Percentiles rank a stretch among this genome's conserved stretches.
Evolutionary conservation across 2,329 filamentous ascomycete species (phyloP).

Genomic region (Trichoderma atroviride): DNA sequence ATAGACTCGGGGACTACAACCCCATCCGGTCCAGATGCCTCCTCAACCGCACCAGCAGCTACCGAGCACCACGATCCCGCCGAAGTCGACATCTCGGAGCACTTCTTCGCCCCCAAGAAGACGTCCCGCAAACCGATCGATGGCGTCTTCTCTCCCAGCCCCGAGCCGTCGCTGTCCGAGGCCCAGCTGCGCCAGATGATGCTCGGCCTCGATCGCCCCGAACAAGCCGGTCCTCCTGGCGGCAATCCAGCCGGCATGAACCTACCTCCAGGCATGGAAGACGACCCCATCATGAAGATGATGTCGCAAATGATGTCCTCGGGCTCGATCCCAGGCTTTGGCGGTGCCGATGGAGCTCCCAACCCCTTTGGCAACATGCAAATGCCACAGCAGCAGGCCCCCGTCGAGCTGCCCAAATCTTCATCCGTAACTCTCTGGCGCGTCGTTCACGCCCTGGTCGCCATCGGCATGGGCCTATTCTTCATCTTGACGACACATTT

Average conservation of each 20-base stretch:
- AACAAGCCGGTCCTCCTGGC: slow-evolving; percentile 30
- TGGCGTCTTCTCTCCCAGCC: slow-evolving; percentile 37
- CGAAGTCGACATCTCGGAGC: slow-evolving; percentile 78
- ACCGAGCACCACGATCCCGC: slow-evolving; percentile 60
- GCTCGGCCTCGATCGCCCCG: slow-evolving; percentile 54
- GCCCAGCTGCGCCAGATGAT: slow-evolving; percentile 67
- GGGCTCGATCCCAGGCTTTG: slow-evolving; percentile 33
- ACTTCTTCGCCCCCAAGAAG: slow-evolving; percentile 63
- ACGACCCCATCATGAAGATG: slow-evolving; percentile 61
- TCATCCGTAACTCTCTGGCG: slow-evolving; percentile 64
- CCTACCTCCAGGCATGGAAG: slow-evolving; percentile 33
- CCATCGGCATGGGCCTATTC: slow-evolving; percentile 70
- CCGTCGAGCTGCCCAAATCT: slow-evolving; percentile 39
- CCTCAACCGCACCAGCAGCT: slow-evolving; percentile 31
- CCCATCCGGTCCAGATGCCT: slow-evolving; percentile 34
- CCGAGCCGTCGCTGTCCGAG: slow-evolving; percentile 51
- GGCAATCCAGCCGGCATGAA: slow-evolving; percentile 41
- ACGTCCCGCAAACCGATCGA: slow-evolving; percentile 28
- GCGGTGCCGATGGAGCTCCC: slow-evolving; percentile 38
- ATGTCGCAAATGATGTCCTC: slow-evolving; percentile 68
- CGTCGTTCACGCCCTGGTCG: slow-evolving; percentile 72
- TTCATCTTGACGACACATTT: slow-evolving; percentile 70
- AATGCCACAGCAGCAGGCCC: slow-evolving; percentile 42
- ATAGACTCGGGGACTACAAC: slow-evolving; percentile 27
- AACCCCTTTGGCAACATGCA: slow-evolving; percentile 44